Evolutionary conservation across 169 alveolate genomes (phyloP), one percentile per base, ranked within the genome.

Genomic region (Eimeria maxima): DNA sequence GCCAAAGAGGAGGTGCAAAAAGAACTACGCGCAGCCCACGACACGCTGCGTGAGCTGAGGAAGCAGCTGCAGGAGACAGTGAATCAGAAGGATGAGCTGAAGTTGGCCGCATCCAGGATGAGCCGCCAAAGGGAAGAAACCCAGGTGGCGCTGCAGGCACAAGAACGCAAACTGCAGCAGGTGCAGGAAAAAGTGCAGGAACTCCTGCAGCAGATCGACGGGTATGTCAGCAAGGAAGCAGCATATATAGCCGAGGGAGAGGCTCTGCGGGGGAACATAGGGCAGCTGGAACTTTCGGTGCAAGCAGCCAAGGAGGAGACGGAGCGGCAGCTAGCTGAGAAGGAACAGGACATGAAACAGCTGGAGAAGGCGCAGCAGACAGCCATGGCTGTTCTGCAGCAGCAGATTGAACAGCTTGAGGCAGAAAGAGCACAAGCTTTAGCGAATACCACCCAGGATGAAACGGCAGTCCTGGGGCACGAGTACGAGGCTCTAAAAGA

Each of bases 261-360:
- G 57, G 78, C 47, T 42, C 63, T 84, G 38, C 74, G 53, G n/a
- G 76, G 63, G 18, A 55, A 84, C n/a, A 84, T 84, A 27, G 50
- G 45, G 22, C 78, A 47, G 44, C 92, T 84, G 29, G 80, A 84
- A 29, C 60, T 84, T 11, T 67, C 78, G 92, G 42, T 84, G 33
- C 76, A 38, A 44, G 65, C 92, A 53, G 92, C 44, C 45, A 84
- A 84, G 92, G 78, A 84, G 44, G 92, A 84, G 67, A 60, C 78
- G 20, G 63, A 84, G 80, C 45, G 76, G 57, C 92, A 55, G 33
- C 76, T 84, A 69, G 74, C 92, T 7, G 47, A 45, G 53, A 84
- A 84, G 76, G 78, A 57, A 8, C 57, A 84, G 38, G 92, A 84
- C 45, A 84, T 4, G 45, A 47, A 47, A 22, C 92, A 84, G 57